A percentile compares a stretch with the other conserved stretches of the same genome.
Evolutionary conservation across 2,329 filamentous ascomycete species (phyloP).

Genomic region (Xylaria sp.): DNA sequence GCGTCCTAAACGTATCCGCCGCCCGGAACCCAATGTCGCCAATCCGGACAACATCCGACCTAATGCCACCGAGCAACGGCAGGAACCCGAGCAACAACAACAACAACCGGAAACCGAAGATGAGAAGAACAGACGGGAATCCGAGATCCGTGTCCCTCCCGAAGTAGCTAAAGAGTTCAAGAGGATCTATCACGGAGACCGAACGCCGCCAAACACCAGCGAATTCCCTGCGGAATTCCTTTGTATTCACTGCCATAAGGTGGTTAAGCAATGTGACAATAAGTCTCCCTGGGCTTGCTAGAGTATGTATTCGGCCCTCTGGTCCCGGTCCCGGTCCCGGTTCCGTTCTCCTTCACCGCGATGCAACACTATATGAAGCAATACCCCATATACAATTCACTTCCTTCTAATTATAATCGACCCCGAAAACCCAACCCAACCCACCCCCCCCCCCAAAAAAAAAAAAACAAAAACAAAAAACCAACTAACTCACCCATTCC

Average conservation of each 20-base stretch:
- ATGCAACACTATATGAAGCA: no score
- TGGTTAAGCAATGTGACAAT: slow-evolving; percentile 6
- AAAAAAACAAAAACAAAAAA: no score
- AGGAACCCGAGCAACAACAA: no score
- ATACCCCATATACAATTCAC: no score
- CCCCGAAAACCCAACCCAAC: background rate
- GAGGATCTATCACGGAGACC: background rate
- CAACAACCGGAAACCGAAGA: background rate
- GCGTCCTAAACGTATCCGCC: no score
- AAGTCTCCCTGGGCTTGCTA: slow-evolving; percentile 9
- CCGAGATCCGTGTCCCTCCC: background rate
- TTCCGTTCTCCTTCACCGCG: no score
- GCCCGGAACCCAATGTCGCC: no score
- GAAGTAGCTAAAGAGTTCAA: background rate
- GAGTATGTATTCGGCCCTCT: slow-evolving; percentile 16
- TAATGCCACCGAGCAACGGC: no score
- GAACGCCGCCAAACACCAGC: background rate
- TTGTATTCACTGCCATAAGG: slow-evolving; percentile 4
- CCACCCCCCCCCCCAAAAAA: background rate
- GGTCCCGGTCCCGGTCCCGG: no score
- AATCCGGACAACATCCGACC: no score
- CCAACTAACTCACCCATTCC: no score
- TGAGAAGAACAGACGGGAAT: background rate
- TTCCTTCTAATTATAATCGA: no score
- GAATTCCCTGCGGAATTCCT: background rate